A percentile compares a stretch with the other conserved stretches of the same genome.
These are phyloP conservation scores for Chondrostereum purpureum DNA, from an alignment of 1,284 basidiomycete species.

Conservation along the genomic window DNA sequence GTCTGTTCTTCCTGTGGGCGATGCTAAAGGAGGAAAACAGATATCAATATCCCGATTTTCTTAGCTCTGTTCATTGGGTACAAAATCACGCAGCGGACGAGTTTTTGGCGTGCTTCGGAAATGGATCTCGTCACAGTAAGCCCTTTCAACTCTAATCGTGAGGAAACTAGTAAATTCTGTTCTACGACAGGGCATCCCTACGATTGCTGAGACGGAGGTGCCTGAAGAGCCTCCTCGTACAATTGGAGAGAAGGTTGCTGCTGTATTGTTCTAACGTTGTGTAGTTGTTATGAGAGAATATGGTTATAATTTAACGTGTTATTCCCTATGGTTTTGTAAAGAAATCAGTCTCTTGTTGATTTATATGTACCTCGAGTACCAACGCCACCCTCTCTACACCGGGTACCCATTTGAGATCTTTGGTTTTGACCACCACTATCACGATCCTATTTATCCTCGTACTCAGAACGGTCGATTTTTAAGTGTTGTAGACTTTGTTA, in stretches of 20 bases:
- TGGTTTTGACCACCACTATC: too few species aligned
- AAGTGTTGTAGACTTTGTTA: too few species aligned
- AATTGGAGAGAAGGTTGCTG: constrained; percentile 20
- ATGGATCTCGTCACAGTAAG: constrained; percentile 61
- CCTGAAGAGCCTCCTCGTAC: constrained; percentile 20
- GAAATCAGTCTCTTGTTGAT: too few species aligned
- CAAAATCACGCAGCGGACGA: constrained; percentile 51
- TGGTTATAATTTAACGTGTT: too few species aligned
- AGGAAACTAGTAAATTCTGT: neutral
- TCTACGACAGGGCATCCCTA: constrained; percentile 27
- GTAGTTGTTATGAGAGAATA: too few species aligned
- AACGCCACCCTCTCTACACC: too few species aligned
- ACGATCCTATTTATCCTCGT: too few species aligned
- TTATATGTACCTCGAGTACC: too few species aligned
- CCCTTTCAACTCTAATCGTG: neutral
- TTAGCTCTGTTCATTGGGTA: constrained; percentile 50
- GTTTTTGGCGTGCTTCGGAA: constrained; percentile 46
- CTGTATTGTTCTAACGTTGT: constrained; percentile 19
- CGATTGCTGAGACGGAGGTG: constrained; percentile 37
- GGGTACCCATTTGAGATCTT: too few species aligned
- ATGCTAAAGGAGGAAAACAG: constrained; percentile 27
- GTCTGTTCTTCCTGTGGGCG: too few species aligned
- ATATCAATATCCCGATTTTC: constrained; percentile 54
- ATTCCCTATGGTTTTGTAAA: too few species aligned
- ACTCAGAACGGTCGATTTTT: too few species aligned